phyloP scores from a whole-genome alignment of 2,329 filamentous ascomycete species.

The Ophiocordyceps unilateralis region DNA sequence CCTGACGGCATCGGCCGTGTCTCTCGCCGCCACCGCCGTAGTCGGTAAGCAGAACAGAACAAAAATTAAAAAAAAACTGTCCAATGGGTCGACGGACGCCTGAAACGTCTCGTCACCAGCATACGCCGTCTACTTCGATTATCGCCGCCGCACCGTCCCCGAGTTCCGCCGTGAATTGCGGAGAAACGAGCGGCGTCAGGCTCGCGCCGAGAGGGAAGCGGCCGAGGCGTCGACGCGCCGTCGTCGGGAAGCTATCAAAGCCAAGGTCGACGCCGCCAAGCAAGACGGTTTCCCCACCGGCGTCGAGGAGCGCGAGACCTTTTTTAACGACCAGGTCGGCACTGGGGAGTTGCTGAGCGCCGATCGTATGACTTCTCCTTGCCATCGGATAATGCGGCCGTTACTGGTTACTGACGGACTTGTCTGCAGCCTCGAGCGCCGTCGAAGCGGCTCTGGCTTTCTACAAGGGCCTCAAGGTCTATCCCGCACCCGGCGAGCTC shows the following conservation, averaged over 20 bases:
- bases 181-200: conserved; percentile 58
- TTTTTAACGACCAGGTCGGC: conserved; percentile 92
- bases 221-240: conserved; percentile 46
- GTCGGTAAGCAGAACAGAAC: conserved; percentile 26
- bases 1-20: conserved; percentile 44
- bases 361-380: conserved; percentile 47
- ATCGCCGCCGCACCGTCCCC: conserved; percentile 43
- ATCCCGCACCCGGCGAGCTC: conserved; percentile 80
- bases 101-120: not conserved
- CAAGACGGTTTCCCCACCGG: conserved; percentile 82
- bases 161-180: conserved; percentile 52
- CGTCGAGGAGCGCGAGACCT: conserved; percentile 84
- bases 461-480: conserved; percentile 97
- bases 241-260: conserved; percentile 59
- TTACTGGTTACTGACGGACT: not conserved
- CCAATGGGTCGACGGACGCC: not conserved
- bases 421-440: conserved; percentile 25
- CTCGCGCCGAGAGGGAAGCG: conserved; percentile 54
- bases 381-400: not conserved
- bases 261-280: conserved; percentile 63
- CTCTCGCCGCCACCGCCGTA: conserved; percentile 39
- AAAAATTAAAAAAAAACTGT: too few relatives aligned
- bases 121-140: conserved; percentile 55
- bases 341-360: conserved; percentile 68
- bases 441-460: conserved; percentile 86